Base-by-base conservation (phyloP, 2,329 filamentous ascomycete species). In the Huntiella moniliformis region DNA sequence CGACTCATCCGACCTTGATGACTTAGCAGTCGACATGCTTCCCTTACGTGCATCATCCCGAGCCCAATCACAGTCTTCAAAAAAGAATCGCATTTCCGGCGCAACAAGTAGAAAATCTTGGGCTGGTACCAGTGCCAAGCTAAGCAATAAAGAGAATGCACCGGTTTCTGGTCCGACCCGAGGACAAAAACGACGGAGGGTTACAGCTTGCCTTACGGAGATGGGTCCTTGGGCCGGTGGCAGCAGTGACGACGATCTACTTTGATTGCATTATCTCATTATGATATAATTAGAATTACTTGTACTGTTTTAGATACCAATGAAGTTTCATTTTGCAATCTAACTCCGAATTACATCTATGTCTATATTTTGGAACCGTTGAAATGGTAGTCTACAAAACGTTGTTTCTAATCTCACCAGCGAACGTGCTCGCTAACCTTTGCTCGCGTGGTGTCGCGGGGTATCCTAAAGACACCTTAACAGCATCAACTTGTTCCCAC, bases 391-490 rank as follows among this genome's bases (percentile, higher is more conserved):
- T 39, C 34, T 45, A 50, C 16, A 50, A 32, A 33, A 38, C 45
- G 10, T 50, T 50, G 33, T 50, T 34, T 22, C 38, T 35, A 32
- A 47, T 38, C 50, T 73, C 70, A 42, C 63, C 63, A 2, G 71
- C 66, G 79, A 84, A 96, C 1, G 86, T 94, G 60, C 88, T 82
- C 0, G 82, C 84, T 22, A 87, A 62, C 6, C 77, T 80, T 41
- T 77, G 71, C 53, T 81, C 78, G 0, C 82, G 77, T 54, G 93
- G 83, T 53, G 92, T 80, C 50, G 93, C 85, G 1, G 81, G 73
- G 51, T 81, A 74, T 1, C 86, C 87, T 48, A 81, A 64, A 38
- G 70, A 70, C 52, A 74, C 68, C 51, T 88, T 71, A 16, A 96
- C 69, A 55, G 84, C 83, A 44, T 88, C 62, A 2, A 98, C 79